Evolutionary conservation across 1,284 basidiomycete genomes (phyloP).

Genomic region (Malassezia obtusa): DNA sequence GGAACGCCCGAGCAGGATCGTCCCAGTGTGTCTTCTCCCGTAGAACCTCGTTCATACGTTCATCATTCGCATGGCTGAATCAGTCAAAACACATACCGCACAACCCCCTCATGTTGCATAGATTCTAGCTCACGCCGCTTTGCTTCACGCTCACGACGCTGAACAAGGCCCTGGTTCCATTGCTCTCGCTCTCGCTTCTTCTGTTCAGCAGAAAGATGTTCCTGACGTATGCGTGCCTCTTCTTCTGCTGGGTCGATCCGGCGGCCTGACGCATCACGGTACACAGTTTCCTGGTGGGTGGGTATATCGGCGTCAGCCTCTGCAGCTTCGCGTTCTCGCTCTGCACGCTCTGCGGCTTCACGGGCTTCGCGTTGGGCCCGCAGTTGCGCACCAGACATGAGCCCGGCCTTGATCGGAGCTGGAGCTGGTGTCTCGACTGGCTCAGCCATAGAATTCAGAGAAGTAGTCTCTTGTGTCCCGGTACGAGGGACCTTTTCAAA

Average conservation of each 20-base stretch:
- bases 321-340: slow-evolving; percentile 46
- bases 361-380: slow-evolving; percentile 17
- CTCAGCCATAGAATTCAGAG: too few relatives aligned
- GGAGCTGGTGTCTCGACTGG: not conserved
- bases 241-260: slow-evolving; percentile 78
- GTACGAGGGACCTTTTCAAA: too few relatives aligned
- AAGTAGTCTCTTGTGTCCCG: too few relatives aligned
- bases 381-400: slow-evolving; percentile 15
- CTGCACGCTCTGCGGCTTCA: slow-evolving; percentile 45
- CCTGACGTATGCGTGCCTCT: slow-evolving; percentile 58
- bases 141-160: slow-evolving; percentile 67
- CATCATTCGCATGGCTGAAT: slow-evolving; percentile 63
- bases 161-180: slow-evolving; percentile 73
- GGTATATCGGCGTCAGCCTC: slow-evolving; percentile 53
- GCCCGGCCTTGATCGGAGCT: not conserved
- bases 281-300: slow-evolving; percentile 70
- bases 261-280: slow-evolving; percentile 78
- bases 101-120: slow-evolving; percentile 2
- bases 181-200: slow-evolving; percentile 81
- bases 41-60: slow-evolving; percentile 69
- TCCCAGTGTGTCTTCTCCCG: slow-evolving; percentile 76
- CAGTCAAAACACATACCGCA: not conserved
- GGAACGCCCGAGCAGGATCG: slow-evolving; percentile 84
- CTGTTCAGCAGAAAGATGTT: slow-evolving; percentile 16
- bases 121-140: slow-evolving; percentile 10